Conservation (phyloP, 2,329 filamentous ascomycete genomes). For the Rachicladosporium sp. region DNA sequence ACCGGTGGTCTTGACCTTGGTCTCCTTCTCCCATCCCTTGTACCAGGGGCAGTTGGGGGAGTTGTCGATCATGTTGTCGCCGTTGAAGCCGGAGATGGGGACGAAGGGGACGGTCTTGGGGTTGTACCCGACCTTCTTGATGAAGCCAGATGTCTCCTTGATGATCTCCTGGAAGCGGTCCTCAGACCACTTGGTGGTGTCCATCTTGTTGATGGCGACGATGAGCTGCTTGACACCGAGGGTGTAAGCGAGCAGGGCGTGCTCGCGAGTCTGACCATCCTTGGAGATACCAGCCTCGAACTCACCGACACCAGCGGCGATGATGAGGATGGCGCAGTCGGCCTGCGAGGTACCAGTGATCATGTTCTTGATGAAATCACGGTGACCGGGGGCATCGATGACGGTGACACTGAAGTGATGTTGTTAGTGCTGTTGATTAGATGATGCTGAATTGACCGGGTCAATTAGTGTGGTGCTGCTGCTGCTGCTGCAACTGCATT, state of each 20-base stretch:
- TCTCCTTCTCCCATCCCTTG: conserved; percentile 99
- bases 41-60: conserved; percentile 98
- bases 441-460: no score
- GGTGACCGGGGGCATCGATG: conserved; percentile 89
- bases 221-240: conserved; percentile 99
- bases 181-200: conserved; percentile 98
- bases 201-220: conserved; percentile 99
- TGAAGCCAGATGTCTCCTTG: conserved; percentile 99
- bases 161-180: conserved; percentile 95
- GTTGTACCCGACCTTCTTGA: conserved; percentile 99
- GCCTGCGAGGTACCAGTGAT: conserved; percentile 99
- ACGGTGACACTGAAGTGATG: conserved; percentile 1
- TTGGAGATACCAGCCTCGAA: conserved; percentile 99
- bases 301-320: conserved; percentile 99
- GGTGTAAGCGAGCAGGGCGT: conserved; percentile 99
- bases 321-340: conserved; percentile 99
- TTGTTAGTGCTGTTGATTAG: no score
- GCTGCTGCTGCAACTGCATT: no score
- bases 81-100: conserved; percentile 99
- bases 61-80: conserved; percentile 95
- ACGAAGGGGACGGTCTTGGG: conserved; percentile 97
- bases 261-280: conserved; percentile 99
- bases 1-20: conserved; percentile 75
- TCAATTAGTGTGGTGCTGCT: no score
- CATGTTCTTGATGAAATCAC: conserved; percentile 99